phyloP scores from a whole-genome alignment of 495 filamentous ascomycete species.

The Annulohypoxylon stygium region DNA sequence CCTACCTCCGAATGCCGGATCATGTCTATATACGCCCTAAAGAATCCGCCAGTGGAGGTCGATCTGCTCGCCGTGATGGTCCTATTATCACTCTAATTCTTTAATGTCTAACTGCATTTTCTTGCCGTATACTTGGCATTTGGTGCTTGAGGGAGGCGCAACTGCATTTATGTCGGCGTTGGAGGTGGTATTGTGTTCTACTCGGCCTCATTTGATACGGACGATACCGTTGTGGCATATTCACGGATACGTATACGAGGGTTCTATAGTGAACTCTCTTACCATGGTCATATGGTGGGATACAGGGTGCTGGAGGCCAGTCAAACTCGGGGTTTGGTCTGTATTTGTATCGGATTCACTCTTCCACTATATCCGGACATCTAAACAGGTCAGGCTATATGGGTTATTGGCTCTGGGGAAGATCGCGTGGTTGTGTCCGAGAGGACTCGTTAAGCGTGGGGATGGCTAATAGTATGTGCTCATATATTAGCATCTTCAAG shows the following conservation, averaged over 20 bases:
- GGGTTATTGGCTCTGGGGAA: constrained; percentile 27
- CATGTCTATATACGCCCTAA: background rate
- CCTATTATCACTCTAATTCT: constrained; percentile 21
- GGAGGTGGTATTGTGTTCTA: constrained; percentile 21
- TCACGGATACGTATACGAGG: constrained; percentile 12
- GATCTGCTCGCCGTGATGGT: background rate
- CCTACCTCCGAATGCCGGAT: constrained; percentile 2
- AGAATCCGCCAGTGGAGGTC: constrained; percentile 7
- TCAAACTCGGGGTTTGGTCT: constrained; percentile 10
- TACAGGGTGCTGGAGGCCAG: background rate
- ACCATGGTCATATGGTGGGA: constrained; percentile 15
- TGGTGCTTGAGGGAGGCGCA: constrained; percentile 8
- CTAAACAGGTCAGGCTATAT: constrained; percentile 13
- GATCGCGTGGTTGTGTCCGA: background rate
- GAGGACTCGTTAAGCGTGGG: background rate
- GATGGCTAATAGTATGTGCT: background rate
- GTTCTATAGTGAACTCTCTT: constrained; percentile 14
- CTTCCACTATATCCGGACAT: constrained; percentile 21
- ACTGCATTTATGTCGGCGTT: constrained; percentile 38
- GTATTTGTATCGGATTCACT: constrained; percentile 30
- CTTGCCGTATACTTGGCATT: constrained; percentile 21
- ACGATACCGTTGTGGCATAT: constrained; percentile 9
- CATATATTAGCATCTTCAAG: background rate
- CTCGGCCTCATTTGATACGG: constrained; percentile 23
- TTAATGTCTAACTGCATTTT: constrained; percentile 31